Evolutionary conservation across 2,329 filamentous ascomycete species (phyloP).

Genomic region (Macrophomina pseudophaseolina): DNA sequence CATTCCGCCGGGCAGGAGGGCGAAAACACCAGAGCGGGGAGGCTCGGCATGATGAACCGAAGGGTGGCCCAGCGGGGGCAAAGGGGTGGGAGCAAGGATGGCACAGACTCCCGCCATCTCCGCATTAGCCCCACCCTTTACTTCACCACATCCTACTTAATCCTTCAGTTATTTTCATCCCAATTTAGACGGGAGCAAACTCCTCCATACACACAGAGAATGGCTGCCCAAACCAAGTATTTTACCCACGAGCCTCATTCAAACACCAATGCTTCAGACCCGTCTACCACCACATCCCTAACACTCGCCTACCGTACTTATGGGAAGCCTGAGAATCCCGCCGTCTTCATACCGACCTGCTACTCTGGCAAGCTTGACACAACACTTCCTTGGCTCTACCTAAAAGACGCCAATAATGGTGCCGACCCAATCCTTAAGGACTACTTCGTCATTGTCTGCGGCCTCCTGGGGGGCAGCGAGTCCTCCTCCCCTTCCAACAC

Average conservation of each 20-base stretch:
- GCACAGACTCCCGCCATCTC: background rate
- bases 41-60: background rate
- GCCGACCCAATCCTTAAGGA: slow-evolving; percentile 24
- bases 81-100: background rate
- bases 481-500: slow-evolving; percentile 60
- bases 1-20: too few species aligned
- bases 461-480: slow-evolving; percentile 60
- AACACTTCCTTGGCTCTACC: slow-evolving; percentile 52
- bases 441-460: slow-evolving; percentile 59
- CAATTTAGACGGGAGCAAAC: too few species aligned
- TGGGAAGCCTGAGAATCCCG: slow-evolving; percentile 41
- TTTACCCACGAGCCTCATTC: slow-evolving; percentile 34
- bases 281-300: slow-evolving; percentile 33
- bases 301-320: slow-evolving; percentile 50
- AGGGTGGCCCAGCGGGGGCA: background rate
- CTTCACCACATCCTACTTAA: background rate
- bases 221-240: slow-evolving; percentile 33
- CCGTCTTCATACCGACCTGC: slow-evolving; percentile 57
- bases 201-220: background rate
- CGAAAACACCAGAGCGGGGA: background rate
- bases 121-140: background rate
- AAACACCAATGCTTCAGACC: slow-evolving; percentile 32
- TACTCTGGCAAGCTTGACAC: slow-evolving; percentile 58
- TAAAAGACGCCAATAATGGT: slow-evolving; percentile 49
- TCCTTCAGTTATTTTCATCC: background rate